Evolutionary conservation across 805 yeast species (phyloP).

Genomic region (Scheffersomyces stipitis): DNA sequence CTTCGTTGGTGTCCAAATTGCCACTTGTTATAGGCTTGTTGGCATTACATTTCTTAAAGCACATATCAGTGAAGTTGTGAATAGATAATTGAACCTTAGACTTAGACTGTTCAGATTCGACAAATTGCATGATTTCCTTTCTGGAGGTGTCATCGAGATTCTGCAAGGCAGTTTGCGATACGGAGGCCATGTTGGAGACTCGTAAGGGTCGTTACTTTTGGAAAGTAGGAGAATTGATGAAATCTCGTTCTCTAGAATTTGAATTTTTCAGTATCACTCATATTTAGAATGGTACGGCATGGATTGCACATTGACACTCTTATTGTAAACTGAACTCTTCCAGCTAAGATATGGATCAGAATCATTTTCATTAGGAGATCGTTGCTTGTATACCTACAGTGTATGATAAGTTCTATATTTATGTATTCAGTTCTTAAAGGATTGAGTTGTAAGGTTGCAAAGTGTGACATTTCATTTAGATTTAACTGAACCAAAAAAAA

Average conservation of each 20-base stretch:
- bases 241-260: too few relatives aligned
- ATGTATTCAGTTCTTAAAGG: too few relatives aligned
- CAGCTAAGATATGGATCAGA: neutral
- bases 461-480: too few relatives aligned
- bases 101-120: slow-evolving; percentile 82
- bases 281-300: neutral
- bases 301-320: neutral
- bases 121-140: slow-evolving; percentile 70
- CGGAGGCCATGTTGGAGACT: slow-evolving; percentile 30
- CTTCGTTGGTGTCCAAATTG: slow-evolving; percentile 58
- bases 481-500: too few relatives aligned
- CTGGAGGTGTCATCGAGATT: slow-evolving; percentile 64
- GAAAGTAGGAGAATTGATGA: too few relatives aligned
- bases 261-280: too few relatives aligned
- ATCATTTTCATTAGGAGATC: too few relatives aligned
- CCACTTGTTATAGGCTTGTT: slow-evolving; percentile 43
- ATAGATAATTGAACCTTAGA: slow-evolving; percentile 85
- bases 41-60: slow-evolving; percentile 82
- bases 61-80: slow-evolving; percentile 84
- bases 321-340: neutral
- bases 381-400: too few relatives aligned
- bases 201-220: neutral
- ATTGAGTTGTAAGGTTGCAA: too few relatives aligned
- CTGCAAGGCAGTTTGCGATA: slow-evolving; percentile 36
- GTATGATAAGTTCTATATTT: too few relatives aligned